Evolutionary conservation across 2,329 filamentous ascomycete genomes (phyloP), one percentile per base, ranked within the genome.

Genomic region (Talaromyces piceae): DNA sequence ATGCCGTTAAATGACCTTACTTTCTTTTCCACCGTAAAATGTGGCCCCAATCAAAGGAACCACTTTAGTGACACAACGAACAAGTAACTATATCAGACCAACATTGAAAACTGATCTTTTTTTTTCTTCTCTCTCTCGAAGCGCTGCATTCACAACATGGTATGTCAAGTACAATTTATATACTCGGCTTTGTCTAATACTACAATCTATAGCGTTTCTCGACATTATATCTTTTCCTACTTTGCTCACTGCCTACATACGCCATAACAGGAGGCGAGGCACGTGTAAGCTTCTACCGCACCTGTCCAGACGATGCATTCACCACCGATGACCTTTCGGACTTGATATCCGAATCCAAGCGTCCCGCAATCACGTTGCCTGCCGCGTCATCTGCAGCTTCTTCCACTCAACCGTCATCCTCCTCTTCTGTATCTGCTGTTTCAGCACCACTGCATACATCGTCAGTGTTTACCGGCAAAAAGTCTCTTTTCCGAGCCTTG

Each of bases 281-380:
- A 41, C 48, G 52, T 47, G 52, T 54, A 37, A 50, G 47, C 13
- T 54, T 54, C 37, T 54, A 54, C 11, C 45, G 39, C 39, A 48
- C 49, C 3, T 54, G 52, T 18, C 52, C 52, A 8, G 33, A 23
- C 25, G 47, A 45, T 13, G 25, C 45, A 6, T 9, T 49, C 23
- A 47, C 48, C n/a, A 25, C 49, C 22, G 46, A 46, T 11, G 46
- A 49, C 6, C 8, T 53, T 23, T 25, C 41, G 7, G 3, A 45
- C 5, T 16, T 49, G 12, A 16, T 53, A 20, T 45, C 41, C 3
- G 41, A 41, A 12, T n/a, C 28, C 22, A 33, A 30, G 23, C 18
- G 45, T 27, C 26, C 45, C 12, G 12, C 30, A 23, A 41, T 3
- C 23, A 9, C 50, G 3, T 26, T 18, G 6, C 41, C 50, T 45